Conservation (phyloP, 208 protist genomes). For the Trypanosomatidae sp. region DNA sequence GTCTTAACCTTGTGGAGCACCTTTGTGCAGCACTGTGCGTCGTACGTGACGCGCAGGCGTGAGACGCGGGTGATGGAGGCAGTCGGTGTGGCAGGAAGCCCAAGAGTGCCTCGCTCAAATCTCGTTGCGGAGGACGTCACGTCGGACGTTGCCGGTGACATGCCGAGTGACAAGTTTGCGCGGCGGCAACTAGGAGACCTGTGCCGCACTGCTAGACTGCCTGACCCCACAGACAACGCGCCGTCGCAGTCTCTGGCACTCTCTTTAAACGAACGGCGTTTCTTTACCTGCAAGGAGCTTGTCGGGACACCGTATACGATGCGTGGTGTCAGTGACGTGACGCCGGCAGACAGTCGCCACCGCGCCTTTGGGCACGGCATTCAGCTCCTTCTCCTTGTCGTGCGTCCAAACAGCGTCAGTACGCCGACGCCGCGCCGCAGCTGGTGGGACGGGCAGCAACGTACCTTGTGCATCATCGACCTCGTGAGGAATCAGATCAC, state of each 20-base stretch:
- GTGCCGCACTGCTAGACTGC: slow-evolving; percentile 44
- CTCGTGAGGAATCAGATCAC: slow-evolving; percentile 14
- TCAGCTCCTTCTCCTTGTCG: slow-evolving; percentile 44
- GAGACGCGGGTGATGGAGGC: slow-evolving; percentile 15
- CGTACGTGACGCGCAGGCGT: slow-evolving; percentile 11
- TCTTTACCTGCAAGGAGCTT: slow-evolving; percentile 45
- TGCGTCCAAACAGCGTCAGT: slow-evolving; percentile 14
- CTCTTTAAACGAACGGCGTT: slow-evolving; percentile 24
- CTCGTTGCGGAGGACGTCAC: slow-evolving; percentile 32
- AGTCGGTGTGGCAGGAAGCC: slow-evolving; percentile 5
- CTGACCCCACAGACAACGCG: slow-evolving; percentile 17
- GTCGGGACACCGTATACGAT: slow-evolving; percentile 69
- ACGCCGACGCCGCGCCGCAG: background rate
- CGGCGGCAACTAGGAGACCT: slow-evolving; percentile 31
- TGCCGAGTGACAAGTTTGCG: slow-evolving; percentile 32
- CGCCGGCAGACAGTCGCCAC: slow-evolving; percentile 33
- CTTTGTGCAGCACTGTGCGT: slow-evolving; percentile 28
- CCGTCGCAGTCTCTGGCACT: slow-evolving; percentile 1
- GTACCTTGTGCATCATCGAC: slow-evolving; percentile 7
- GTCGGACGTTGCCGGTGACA: slow-evolving; percentile 23
- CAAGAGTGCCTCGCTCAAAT: slow-evolving; percentile 24
- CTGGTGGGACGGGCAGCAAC: slow-evolving; percentile 15
- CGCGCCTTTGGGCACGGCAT: slow-evolving; percentile 81
- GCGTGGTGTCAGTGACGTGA: slow-evolving; percentile 43
- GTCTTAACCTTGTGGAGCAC: slow-evolving; percentile 12